These are phyloP conservation scores for Musa beccarii DNA, from an alignment of 176 grass and related monocot genomes.

Conservation along the genomic window DNA sequence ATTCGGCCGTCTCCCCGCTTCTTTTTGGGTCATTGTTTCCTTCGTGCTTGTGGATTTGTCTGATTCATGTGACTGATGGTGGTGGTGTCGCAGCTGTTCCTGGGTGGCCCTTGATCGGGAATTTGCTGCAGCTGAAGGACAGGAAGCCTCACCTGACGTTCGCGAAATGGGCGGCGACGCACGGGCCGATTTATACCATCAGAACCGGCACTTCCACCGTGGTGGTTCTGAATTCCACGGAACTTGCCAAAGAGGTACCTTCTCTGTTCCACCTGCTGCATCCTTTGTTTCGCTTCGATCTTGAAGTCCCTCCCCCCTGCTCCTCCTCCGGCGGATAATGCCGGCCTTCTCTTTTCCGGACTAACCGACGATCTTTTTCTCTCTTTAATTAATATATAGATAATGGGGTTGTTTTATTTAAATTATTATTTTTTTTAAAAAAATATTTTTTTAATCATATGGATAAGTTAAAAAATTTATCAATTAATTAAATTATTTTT, in stretches of 20 bases:
- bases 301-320: not conserved
- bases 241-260: conserved; percentile 68
- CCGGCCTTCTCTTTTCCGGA: too few relatives aligned
- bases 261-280: not conserved
- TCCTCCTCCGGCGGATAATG: too few relatives aligned
- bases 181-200: conserved; percentile 77
- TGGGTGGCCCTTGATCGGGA: conserved; percentile 74
- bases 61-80: not conserved
- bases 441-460: too few relatives aligned
- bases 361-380: too few relatives aligned
- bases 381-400: too few relatives aligned
- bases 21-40: not conserved
- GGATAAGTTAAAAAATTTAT: too few relatives aligned
- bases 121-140: conserved; percentile 75
- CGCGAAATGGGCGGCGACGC: conserved; percentile 61
- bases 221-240: conserved; percentile 70
- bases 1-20: not conserved
- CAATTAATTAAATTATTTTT: too few relatives aligned
- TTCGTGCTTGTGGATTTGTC: not conserved
- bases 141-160: conserved; percentile 81
- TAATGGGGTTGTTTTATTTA: too few relatives aligned
- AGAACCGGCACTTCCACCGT: conserved; percentile 45
- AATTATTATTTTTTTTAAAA: too few relatives aligned
- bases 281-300: not conserved
- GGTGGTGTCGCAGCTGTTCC: conserved; percentile 52